Base-by-base conservation (phyloP, 2,329 filamentous ascomycete genomes). In the Aspergillus bombycis region DNA sequence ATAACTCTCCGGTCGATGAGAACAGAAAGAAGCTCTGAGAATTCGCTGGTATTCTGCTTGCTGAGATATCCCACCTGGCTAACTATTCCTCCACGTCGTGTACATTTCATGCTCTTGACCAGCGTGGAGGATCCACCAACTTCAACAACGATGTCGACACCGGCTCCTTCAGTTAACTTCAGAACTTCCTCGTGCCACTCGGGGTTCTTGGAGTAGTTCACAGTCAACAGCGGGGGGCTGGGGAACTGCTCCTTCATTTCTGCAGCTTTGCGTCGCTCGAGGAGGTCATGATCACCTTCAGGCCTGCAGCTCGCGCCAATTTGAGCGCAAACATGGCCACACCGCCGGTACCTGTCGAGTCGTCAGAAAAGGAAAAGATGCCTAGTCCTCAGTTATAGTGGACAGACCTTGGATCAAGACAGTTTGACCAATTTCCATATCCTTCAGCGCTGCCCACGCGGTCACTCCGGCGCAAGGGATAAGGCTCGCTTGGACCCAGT, bases 401-500 rank as follows among this genome's bases (percentile, higher is more conserved):
- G 7, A 66, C 65, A 60, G 64, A 76, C 78, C 80, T 75, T 83
- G 81, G 45, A 83, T 80, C 23, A 83, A 68, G 21, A 83, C 77
- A 2, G 70, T 81, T 62, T 79, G 67, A 1, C 80, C 79, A 21
- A 80, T 75, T 0, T 65, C 67, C 12, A 75, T 67, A 1, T 74
- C 79, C 64, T 78, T 80, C n/a, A 82, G 64, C 0, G 80, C 79
- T 53, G 75, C 72, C 79, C 81, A 83, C 1, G 82, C 81, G 0
- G 81, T 83, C 0, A 78, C 72, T 0, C 79, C 82, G 23, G 82
- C 81, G 43, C 80, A 83, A 0, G 80, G 80, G 19, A 84, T 74
- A 1, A 75, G 75, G 9, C 71, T 69, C 2, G 79, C 77, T 3
- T 75, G 66, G 1, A 71, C 62, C 75, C 77, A 82, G 41, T 74